Evolutionary conservation across 2,329 filamentous ascomycete genomes (phyloP).

Genomic region (Fusarium decemcellulare): DNA sequence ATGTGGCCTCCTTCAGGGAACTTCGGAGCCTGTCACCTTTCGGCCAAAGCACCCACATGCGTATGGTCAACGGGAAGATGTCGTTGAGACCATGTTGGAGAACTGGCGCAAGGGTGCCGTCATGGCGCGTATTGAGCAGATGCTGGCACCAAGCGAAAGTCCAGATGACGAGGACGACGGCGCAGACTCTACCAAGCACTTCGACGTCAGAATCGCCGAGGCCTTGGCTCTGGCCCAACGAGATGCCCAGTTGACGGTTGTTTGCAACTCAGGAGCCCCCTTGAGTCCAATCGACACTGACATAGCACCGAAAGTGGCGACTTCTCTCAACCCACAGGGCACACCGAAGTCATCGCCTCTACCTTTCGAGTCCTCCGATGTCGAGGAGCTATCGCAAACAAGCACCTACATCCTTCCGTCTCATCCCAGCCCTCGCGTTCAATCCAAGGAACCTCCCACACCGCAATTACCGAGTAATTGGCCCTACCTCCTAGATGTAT

Average conservation of each 20-base stretch:
- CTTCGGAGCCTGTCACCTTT: neutral
- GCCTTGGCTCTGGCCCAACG: neutral
- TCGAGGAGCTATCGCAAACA: too few species aligned
- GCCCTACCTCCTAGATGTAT: conserved; percentile 17
- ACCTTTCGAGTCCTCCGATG: neutral
- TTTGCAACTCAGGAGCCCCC: too few species aligned
- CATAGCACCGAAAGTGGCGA: neutral
- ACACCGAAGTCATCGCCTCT: neutral
- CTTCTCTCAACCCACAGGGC: neutral
- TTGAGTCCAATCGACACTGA: conserved; percentile 1
- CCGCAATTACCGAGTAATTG: conserved; percentile 1
- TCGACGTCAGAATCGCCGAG: conserved; percentile 10
- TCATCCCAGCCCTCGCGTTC: too few species aligned
- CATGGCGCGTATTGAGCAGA: conserved; percentile 4
- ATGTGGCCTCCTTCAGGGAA: conserved; percentile 14
- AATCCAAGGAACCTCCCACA: too few species aligned
- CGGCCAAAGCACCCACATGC: neutral
- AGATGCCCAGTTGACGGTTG: too few species aligned
- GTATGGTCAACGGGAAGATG: neutral
- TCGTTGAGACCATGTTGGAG: conserved; percentile 3
- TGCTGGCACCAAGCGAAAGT: neutral
- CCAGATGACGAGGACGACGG: conserved; percentile 19
- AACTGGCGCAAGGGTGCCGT: conserved; percentile 14
- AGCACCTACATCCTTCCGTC: too few species aligned
- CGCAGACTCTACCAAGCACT: neutral